Percentiles rank a stretch among this genome's conserved stretches.
Conservation (phyloP, 306 rosid genomes). For the Parietaria judaica region DNA sequence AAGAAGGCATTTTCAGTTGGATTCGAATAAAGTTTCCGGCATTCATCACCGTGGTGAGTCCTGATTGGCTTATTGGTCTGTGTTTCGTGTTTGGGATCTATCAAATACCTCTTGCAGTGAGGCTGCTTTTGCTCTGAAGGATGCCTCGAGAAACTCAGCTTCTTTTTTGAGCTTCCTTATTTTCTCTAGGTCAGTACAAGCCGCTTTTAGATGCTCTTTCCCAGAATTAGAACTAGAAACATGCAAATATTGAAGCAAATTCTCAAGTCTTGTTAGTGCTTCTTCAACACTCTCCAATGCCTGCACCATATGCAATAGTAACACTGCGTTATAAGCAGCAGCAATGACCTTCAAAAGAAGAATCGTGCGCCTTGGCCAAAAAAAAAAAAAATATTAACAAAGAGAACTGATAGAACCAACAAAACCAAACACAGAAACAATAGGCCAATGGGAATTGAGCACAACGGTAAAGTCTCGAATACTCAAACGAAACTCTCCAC, state of each 20-base stretch:
- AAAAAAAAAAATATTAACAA: not conserved
- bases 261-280: conserved; percentile 74
- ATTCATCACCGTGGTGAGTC: too few species aligned
- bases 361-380: too few species aligned
- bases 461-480: too few species aligned
- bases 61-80: too few species aligned
- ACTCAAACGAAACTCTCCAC: too few species aligned
- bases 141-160: conserved; percentile 95
- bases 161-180: conserved; percentile 90
- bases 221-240: conserved; percentile 71
- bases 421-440: too few species aligned
- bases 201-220: conserved; percentile 92
- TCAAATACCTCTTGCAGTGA: conserved; percentile 61
- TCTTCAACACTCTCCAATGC: conserved; percentile 91
- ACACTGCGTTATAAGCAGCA: conserved; percentile 15
- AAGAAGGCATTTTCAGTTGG: too few species aligned
- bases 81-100: too few species aligned
- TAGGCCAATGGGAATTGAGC: too few species aligned
- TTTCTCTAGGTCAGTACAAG: conserved; percentile 96
- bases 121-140: conserved; percentile 92
- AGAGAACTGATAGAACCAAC: not conserved
- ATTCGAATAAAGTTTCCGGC: too few species aligned
- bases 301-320: conserved; percentile 35
- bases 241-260: conserved; percentile 86
- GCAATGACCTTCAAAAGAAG: not conserved